Conservation (phyloP, 257 asterid genomes). For the Gynochthodes officinalis region DNA sequence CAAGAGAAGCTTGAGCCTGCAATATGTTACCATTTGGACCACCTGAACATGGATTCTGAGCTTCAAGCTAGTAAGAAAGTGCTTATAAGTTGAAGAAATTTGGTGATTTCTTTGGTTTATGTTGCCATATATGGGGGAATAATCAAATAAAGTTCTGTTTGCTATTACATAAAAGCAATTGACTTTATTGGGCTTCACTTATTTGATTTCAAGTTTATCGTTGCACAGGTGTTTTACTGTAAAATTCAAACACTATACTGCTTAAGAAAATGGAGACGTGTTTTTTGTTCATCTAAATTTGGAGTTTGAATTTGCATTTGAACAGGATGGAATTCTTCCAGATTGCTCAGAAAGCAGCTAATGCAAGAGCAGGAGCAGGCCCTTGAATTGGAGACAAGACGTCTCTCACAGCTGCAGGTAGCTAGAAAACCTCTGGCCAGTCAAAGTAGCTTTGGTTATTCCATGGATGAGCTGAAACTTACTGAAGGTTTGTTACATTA, state of each 20-base stretch:
- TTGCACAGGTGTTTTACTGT: not conserved
- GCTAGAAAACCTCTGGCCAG: slow-evolving; percentile 31
- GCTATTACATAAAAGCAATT: not conserved
- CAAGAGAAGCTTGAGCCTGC: slow-evolving; percentile 53
- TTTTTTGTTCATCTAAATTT: not conserved
- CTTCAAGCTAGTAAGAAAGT: slow-evolving; percentile 48
- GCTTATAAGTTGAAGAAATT: not conserved
- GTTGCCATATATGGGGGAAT: no score
- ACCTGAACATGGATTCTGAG: slow-evolving; percentile 36
- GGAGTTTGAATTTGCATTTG: not conserved
- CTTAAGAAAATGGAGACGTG: not conserved
- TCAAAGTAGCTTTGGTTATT: slow-evolving; percentile 35
- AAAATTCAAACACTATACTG: not conserved
- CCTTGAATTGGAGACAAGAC: slow-evolving; percentile 54
- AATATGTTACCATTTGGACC: slow-evolving; percentile 37
- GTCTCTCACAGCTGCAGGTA: slow-evolving; percentile 56
- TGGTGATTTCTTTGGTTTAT: not conserved
- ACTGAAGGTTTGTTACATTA: slow-evolving; percentile 40
- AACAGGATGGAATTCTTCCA: slow-evolving; percentile 56
- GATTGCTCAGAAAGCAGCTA: slow-evolving; percentile 43
- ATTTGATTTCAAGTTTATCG: not conserved
- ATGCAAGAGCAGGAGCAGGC: slow-evolving; percentile 48
- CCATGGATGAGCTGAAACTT: slow-evolving; percentile 46
- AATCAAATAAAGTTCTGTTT: not conserved
- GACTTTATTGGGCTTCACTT: not conserved